phyloP scores from a whole-genome alignment of 371 early-diverging fungal genomes.

The Encephalitozoon cuniculi region DNA sequence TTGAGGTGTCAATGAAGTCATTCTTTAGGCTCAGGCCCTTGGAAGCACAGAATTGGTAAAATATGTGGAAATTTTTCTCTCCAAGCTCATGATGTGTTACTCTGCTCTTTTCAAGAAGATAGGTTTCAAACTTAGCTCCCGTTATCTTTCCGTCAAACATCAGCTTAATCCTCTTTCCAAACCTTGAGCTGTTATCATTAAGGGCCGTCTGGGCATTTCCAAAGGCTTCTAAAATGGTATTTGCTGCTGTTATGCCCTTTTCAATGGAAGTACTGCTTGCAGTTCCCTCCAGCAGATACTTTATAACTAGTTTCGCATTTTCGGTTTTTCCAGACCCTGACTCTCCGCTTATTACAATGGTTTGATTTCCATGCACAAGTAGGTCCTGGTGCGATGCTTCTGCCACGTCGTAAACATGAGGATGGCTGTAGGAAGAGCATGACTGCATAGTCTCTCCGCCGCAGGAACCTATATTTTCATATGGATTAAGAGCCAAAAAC shows the following conservation, averaged over 20 bases:
- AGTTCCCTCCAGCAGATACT: constrained; percentile 44
- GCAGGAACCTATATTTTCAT: constrained; percentile 30
- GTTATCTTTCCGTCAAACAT: constrained; percentile 74
- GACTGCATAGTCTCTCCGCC: not conserved
- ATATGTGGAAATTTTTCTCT: constrained; percentile 77
- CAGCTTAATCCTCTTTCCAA: constrained; percentile 71
- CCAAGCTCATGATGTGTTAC: constrained; percentile 64
- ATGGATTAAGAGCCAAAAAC: constrained; percentile 60
- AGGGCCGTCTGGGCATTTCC: constrained; percentile 67
- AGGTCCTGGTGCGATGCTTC: constrained; percentile 38
- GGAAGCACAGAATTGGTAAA: constrained; percentile 63
- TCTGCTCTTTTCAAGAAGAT: constrained; percentile 72
- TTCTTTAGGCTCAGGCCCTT: constrained; percentile 12
- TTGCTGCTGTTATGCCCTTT: constrained; percentile 7
- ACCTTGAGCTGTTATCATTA: constrained; percentile 69
- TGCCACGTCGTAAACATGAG: constrained; percentile 52
- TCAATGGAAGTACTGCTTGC: constrained; percentile 4
- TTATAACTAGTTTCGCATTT: constrained; percentile 53
- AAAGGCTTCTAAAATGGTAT: constrained; percentile 66
- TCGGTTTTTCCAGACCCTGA: constrained; percentile 61
- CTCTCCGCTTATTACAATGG: constrained; percentile 60
- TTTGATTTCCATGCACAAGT: constrained; percentile 26
- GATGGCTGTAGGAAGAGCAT: not conserved
- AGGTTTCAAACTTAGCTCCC: constrained; percentile 73
- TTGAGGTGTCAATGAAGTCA: constrained; percentile 33